These are phyloP conservation scores for Malassezia obtusa DNA, from an alignment of 1,284 basidiomycete species.

Conservation along the genomic window DNA sequence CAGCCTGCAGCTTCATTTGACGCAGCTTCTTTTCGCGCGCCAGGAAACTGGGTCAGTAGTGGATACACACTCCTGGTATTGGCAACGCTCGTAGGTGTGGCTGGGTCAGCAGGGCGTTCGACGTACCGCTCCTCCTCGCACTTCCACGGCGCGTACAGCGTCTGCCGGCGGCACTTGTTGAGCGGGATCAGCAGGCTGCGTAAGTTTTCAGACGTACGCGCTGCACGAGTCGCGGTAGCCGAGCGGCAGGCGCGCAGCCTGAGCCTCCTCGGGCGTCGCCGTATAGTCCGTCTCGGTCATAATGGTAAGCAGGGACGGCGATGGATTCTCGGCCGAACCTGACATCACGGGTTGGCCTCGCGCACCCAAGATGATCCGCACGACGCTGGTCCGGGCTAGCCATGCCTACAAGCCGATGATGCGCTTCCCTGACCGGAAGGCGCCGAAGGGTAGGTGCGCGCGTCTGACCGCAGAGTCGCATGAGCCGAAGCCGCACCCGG, in stretches of 20 bases:
- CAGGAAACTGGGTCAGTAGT: conserved; percentile 12
- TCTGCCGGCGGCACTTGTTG: conserved; percentile 66
- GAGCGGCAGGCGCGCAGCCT: conserved; percentile 64
- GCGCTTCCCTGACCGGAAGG: conserved; percentile 34
- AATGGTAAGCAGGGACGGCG: not conserved
- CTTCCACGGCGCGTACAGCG: conserved; percentile 67
- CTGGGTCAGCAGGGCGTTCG: not conserved
- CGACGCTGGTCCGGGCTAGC: conserved; percentile 25
- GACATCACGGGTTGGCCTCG: not conserved
- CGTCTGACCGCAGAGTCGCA: conserved; percentile 21
- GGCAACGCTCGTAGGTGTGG: conserved; percentile 19
- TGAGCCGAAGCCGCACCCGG: conserved; percentile 40
- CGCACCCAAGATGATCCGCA: conserved; percentile 23
- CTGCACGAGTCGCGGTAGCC: conserved; percentile 84
- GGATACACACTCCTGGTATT: conserved; percentile 15
- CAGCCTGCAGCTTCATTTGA: conserved; percentile 1
- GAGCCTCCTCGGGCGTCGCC: conserved; percentile 73
- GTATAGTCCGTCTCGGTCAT: conserved; percentile 49
- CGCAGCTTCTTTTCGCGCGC: conserved; percentile 14
- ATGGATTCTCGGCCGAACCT: conserved; percentile 8
- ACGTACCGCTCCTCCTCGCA: conserved; percentile 63
- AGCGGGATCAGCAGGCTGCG: conserved; percentile 70
- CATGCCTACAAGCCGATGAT: conserved; percentile 32
- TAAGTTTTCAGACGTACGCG: conserved; percentile 57
- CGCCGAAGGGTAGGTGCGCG: conserved; percentile 23